Evolutionary conservation across 129 eudicot species (phyloP).

Genomic region (Flaveria linearis): DNA sequence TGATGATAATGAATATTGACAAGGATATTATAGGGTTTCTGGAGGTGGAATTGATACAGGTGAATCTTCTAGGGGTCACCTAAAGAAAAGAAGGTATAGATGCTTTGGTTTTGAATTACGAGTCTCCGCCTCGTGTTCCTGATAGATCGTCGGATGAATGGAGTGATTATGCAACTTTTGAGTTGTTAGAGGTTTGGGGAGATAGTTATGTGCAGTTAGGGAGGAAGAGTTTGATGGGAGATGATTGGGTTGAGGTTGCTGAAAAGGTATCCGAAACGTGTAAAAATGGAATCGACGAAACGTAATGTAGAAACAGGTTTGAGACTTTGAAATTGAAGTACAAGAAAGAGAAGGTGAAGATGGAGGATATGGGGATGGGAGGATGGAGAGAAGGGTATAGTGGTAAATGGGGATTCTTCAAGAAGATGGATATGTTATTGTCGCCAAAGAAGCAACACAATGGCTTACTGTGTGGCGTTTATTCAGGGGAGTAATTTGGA

Average conservation of each 20-base stretch:
- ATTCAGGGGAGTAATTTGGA: conserved; percentile 91
- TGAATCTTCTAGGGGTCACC: conserved; percentile 50
- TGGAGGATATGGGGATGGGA: conserved; percentile 57
- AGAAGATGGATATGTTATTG: conserved; percentile 85
- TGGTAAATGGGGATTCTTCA: conserved; percentile 61
- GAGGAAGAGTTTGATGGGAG: conserved; percentile 70
- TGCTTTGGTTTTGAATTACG: conserved; percentile 47
- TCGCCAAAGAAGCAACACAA: conserved; percentile 49
- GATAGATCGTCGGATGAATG: conserved; percentile 46
- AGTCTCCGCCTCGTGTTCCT: conserved; percentile 46
- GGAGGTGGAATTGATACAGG: conserved; percentile 58
- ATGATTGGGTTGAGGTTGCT: conserved; percentile 86
- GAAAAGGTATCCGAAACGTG: conserved; percentile 73
- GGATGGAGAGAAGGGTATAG: conserved; percentile 49
- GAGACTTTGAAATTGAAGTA: conserved; percentile 79
- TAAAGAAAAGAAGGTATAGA: conserved; percentile 63
- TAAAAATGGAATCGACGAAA: conserved; percentile 53
- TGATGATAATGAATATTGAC: conserved; percentile 30
- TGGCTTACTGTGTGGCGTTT: conserved; percentile 88
- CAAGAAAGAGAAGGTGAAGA: conserved; percentile 72
- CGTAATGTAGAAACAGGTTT: conserved; percentile 65
- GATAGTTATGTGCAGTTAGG: conserved; percentile 74
- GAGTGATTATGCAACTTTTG: conserved; percentile 66
- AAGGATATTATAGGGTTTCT: conserved; percentile 39
- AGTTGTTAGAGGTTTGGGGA: conserved; percentile 84